Evolutionary conservation across 2,329 filamentous ascomycete species (phyloP).

Genomic region (Elsinoe fawcettii): DNA sequence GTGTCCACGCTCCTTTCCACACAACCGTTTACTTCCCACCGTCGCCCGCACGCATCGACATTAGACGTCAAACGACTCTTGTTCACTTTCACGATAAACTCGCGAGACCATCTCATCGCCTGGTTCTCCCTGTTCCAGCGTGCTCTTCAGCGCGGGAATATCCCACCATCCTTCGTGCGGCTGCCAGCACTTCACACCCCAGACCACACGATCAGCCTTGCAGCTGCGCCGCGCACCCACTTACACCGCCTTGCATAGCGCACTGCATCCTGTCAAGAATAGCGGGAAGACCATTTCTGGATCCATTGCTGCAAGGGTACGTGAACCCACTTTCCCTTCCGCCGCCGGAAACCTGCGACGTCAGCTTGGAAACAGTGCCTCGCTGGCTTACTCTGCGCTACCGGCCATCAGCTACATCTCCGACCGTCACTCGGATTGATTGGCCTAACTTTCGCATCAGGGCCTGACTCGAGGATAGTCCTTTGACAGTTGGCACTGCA

Average conservation of each 20-base stretch:
- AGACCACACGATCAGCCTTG: slow-evolving; percentile 13
- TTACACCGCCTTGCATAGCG: slow-evolving; percentile 12
- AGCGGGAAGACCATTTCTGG: background rate
- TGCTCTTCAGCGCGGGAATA: background rate
- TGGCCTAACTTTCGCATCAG: background rate
- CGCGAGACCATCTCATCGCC: background rate
- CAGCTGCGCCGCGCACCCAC: slow-evolving; percentile 10
- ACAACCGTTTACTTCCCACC: slow-evolving; percentile 8
- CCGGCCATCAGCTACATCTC: background rate
- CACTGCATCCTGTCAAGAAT: slow-evolving; percentile 8
- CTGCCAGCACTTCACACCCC: slow-evolving; percentile 10
- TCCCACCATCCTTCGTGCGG: background rate
- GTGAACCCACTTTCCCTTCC: background rate
- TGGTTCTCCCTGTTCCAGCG: background rate
- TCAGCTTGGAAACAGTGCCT: slow-evolving; percentile 12
- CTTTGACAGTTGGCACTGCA: slow-evolving; percentile 10
- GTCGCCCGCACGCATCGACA: slow-evolving; percentile 12
- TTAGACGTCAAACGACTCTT: slow-evolving; percentile 8
- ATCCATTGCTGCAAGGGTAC: slow-evolving; percentile 2
- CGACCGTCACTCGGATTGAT: background rate
- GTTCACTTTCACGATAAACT: slow-evolving; percentile 11
- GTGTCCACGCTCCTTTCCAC: slow-evolving; percentile 15
- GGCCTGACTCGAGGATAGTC: slow-evolving; percentile 8
- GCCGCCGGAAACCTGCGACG: background rate
- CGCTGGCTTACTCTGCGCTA: slow-evolving; percentile 9